These are phyloP conservation scores for Globisporangium middletonii DNA, from an alignment of 352 stramenopile species.

Conservation along the genomic window DNA sequence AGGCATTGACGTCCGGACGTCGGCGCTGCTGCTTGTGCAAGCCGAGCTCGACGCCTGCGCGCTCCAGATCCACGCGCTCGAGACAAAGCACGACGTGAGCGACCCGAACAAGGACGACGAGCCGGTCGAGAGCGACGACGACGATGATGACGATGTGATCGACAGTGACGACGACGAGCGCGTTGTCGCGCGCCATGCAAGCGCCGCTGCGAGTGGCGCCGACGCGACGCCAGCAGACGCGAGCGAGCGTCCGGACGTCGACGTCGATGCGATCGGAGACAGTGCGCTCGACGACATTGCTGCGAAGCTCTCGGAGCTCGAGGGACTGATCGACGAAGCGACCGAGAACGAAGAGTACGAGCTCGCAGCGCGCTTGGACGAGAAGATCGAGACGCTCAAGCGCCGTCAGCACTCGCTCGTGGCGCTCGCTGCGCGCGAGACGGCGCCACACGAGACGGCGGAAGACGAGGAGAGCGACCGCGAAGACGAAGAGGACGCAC, in stretches of 20 bases:
- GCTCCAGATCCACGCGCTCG: constrained; percentile 48
- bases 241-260: constrained; percentile 10
- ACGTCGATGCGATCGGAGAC: constrained; percentile 24
- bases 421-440: constrained; percentile 17
- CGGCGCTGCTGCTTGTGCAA: constrained; percentile 65
- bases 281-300: constrained; percentile 47
- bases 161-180: constrained; percentile 37
- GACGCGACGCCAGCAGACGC: constrained; percentile 5
- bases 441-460: constrained; percentile 1
- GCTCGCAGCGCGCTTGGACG: constrained; percentile 63
- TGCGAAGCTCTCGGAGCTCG: constrained; percentile 51
- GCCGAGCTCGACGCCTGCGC: constrained; percentile 70
- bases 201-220: not conserved
- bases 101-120: constrained; percentile 48
- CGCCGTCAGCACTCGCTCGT: constrained; percentile 37
- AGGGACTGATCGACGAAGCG: constrained; percentile 62
- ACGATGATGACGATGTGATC: constrained; percentile 39
- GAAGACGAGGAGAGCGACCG: constrained; percentile 14
- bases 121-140: constrained; percentile 36
- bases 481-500: constrained; percentile 15
- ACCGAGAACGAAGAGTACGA: constrained; percentile 84
- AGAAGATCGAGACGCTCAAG: constrained; percentile 63
- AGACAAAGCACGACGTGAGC: constrained; percentile 67
- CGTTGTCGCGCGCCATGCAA: constrained; percentile 17
- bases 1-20: constrained; percentile 61